Percentiles rank a stretch among this genome's conserved stretches.
Evolutionary conservation across 1,139 yeast genomes (phyloP).

Genomic region (Debaryomycetaceae sp.): DNA sequence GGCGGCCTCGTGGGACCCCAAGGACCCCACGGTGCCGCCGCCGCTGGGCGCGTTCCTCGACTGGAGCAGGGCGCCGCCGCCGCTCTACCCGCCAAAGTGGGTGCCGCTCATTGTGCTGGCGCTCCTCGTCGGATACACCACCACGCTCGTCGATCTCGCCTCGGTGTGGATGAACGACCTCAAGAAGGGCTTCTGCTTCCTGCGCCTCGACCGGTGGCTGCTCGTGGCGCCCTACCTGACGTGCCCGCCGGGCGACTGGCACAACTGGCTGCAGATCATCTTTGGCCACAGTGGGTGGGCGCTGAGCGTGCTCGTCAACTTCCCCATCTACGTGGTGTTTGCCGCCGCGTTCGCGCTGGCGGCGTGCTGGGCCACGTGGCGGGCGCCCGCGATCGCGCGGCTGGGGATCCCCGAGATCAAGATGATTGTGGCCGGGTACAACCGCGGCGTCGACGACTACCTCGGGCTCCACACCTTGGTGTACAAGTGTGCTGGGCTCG

Average conservation of each 20-base stretch:
- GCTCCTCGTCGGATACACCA: conserved; percentile 51
- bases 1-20: not conserved
- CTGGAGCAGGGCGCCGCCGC: conserved; percentile 16
- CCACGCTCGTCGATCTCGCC: conserved; percentile 56
- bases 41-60: conserved; percentile 5
- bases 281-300: conserved; percentile 17
- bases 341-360: conserved; percentile 22
- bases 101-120: conserved; percentile 53
- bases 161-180: conserved; percentile 64
- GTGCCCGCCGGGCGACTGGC: conserved; percentile 42
- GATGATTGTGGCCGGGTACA: conserved; percentile 57
- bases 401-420: conserved; percentile 74
- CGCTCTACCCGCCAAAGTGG: conserved; percentile 42
- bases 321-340: conserved; percentile 34
- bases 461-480: conserved; percentile 45
- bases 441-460: conserved; percentile 37
- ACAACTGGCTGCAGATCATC: conserved; percentile 34
- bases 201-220: conserved; percentile 39
- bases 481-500: conserved; percentile 50
- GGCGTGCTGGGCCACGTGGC: conserved; percentile 30
- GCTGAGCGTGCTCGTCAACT: conserved; percentile 24
- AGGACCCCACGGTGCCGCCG: not conserved
- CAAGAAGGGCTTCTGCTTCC: conserved; percentile 43
- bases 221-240: conserved; percentile 41
- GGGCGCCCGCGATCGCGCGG: conserved; percentile 46